phyloP scores from a whole-genome alignment of 2,329 filamentous ascomycete species.

The Neofusicoccum umdonicola region DNA sequence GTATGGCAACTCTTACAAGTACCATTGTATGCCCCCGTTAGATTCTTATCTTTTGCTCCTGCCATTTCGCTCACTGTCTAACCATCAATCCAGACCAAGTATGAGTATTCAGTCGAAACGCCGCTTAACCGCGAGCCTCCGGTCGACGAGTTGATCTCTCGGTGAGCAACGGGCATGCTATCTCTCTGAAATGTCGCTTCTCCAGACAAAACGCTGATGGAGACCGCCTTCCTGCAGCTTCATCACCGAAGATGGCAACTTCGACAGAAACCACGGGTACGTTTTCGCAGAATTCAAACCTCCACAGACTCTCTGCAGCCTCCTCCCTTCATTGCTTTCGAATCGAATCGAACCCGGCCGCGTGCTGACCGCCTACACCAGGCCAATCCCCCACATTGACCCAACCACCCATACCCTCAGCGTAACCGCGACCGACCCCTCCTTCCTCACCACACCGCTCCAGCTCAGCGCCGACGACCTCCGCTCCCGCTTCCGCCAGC shows the following conservation, averaged over 20 bases:
- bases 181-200: not conserved
- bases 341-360: too few species aligned
- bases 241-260: constrained; percentile 48
- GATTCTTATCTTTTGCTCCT: not conserved
- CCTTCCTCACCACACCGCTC: not conserved
- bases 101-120: constrained; percentile 43
- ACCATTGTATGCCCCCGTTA: not conserved
- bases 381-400: constrained; percentile 50
- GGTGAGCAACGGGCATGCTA: constrained; percentile 24
- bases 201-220: not conserved
- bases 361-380: not conserved
- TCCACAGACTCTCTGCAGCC: too few species aligned
- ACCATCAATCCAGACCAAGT: not conserved
- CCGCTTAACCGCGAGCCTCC: constrained; percentile 51
- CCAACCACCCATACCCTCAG: constrained; percentile 41
- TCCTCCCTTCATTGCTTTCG: too few species aligned
- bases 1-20: not conserved
- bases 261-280: constrained; percentile 57
- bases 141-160: constrained; percentile 44
- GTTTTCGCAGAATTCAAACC: not conserved
- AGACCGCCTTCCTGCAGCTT: constrained; percentile 36
- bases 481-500: constrained; percentile 47
- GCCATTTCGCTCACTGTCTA: not conserved
- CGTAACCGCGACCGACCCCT: constrained; percentile 49
- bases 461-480: constrained; percentile 51